Evolutionary conservation across 768 basidiomycete genomes (phyloP).

Genomic region (Mycena capillaripes): DNA sequence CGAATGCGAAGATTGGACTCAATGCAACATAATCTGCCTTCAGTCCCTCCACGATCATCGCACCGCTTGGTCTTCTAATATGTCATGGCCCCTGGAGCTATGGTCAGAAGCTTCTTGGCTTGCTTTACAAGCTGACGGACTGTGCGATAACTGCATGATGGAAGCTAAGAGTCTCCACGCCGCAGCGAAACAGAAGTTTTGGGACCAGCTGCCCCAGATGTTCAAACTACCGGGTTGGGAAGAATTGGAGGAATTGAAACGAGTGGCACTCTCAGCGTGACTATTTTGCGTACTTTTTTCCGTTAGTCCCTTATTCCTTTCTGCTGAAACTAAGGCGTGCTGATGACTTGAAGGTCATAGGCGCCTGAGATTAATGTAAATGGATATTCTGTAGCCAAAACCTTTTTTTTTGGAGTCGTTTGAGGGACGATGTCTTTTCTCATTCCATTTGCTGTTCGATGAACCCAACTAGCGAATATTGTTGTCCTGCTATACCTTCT

Average conservation of each 20-base stretch:
- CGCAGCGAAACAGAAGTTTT: background rate
- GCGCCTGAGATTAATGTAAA: too few species aligned
- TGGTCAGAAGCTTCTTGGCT: background rate
- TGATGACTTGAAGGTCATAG: too few species aligned
- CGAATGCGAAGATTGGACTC: background rate
- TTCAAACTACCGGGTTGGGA: constrained; percentile 17
- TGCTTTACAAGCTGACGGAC: background rate
- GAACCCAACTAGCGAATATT: too few species aligned
- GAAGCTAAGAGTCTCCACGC: background rate
- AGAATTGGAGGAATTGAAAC: background rate
- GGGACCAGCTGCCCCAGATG: constrained; percentile 20
- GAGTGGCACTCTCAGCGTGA: background rate
- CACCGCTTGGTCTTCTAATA: background rate
- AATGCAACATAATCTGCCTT: background rate
- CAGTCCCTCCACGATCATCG: too few species aligned
- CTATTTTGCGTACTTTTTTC: background rate
- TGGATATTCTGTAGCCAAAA: too few species aligned
- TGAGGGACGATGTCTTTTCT: too few species aligned
- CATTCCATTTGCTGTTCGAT: too few species aligned
- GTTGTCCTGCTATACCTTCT: too few species aligned
- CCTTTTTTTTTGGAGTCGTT: too few species aligned
- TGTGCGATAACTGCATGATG: background rate
- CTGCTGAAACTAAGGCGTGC: background rate
- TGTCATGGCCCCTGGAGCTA: background rate
- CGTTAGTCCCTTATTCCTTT: too few species aligned